A percentile compares a stretch with the other conserved stretches of the same genome.
Conservation (phyloP, 2,329 filamentous ascomycete species). For the Trichoderma koningiopsis region DNA sequence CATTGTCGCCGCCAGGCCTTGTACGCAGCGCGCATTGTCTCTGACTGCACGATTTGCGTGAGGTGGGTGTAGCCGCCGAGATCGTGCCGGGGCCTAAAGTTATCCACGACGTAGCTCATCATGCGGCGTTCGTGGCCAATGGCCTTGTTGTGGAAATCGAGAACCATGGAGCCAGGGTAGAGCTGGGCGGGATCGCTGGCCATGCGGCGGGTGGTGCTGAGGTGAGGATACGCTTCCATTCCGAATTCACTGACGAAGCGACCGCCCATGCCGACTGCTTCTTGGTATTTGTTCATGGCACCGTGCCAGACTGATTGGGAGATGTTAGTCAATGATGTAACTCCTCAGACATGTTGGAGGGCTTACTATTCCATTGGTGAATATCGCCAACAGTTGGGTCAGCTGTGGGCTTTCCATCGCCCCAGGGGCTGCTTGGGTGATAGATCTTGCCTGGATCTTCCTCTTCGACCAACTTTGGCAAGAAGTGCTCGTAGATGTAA, state of each 20-base stretch:
- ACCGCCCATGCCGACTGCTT: slow-evolving; percentile 68
- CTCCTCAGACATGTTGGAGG: neutral
- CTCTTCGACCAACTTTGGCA: slow-evolving; percentile 65
- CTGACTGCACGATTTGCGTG: slow-evolving; percentile 57
- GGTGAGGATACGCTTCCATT: slow-evolving; percentile 64
- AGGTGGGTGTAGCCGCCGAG: slow-evolving; percentile 76
- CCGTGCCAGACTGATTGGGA: slow-evolving; percentile 63
- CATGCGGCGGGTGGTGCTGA: slow-evolving; percentile 69
- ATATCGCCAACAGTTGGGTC: slow-evolving; percentile 76
- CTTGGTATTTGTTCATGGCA: slow-evolving; percentile 73
- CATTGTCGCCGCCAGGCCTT: slow-evolving; percentile 64
- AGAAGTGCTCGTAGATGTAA: slow-evolving; percentile 77
- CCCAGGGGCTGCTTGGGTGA: slow-evolving; percentile 74
- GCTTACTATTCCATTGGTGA: slow-evolving; percentile 66
- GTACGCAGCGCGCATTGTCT: slow-evolving; percentile 55
- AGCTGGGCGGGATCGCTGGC: slow-evolving; percentile 57
- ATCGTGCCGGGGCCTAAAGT: slow-evolving; percentile 62
- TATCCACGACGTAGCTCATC: slow-evolving; percentile 74
- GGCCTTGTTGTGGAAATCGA: slow-evolving; percentile 85
- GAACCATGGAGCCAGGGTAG: slow-evolving; percentile 68
- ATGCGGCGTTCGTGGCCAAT: slow-evolving; percentile 75
- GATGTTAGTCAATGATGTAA: neutral
- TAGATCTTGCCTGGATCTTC: slow-evolving; percentile 67
- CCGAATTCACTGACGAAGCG: slow-evolving; percentile 83
- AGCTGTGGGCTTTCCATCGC: slow-evolving; percentile 56